Conservation (phyloP, 495 filamentous ascomycete genomes). For the Parmelia sp. region DNA sequence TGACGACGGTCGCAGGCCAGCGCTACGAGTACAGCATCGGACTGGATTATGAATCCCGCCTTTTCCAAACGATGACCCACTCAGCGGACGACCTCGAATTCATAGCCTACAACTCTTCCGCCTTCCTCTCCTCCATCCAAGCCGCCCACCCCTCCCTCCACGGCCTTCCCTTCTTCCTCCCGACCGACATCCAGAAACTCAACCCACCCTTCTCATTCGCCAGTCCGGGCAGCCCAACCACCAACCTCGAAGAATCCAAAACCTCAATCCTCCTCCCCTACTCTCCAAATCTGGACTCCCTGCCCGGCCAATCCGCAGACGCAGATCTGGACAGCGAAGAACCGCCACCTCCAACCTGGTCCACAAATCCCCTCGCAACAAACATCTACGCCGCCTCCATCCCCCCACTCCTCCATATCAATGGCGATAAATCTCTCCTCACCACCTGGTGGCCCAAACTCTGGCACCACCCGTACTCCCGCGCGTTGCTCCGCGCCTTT, state of each 20-base stretch:
- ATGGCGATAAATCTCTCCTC: conserved; percentile 39
- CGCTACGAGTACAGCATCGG: conserved; percentile 54
- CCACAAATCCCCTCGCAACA: conserved; percentile 46
- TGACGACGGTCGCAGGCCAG: conserved; percentile 36
- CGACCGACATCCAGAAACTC: conserved; percentile 33
- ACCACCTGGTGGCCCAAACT: conserved; percentile 48
- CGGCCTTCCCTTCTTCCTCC: conserved; percentile 40
- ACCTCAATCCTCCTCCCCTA: conserved; percentile 35
- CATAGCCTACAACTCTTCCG: conserved; percentile 42
- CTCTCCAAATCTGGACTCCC: conserved; percentile 39
- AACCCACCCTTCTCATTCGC: conserved; percentile 37
- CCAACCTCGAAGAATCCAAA: conserved; percentile 28
- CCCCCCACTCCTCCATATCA: conserved; percentile 46
- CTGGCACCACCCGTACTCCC: conserved; percentile 52
- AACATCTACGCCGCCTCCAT: conserved; percentile 46
- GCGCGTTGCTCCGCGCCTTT: conserved; percentile 46
- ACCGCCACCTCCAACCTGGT: conserved; percentile 39
- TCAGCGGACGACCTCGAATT: conserved; percentile 43
- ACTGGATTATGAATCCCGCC: conserved; percentile 49
- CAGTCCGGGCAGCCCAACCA: conserved; percentile 27
- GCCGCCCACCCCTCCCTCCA: conserved; percentile 40
- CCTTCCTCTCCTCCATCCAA: conserved; percentile 37
- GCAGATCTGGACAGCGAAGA: not conserved
- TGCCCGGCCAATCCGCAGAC: conserved; percentile 29
- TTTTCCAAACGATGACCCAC: conserved; percentile 48